Evolutionary conservation across 345 rosid genomes (phyloP).

Genomic region (Boechera divaricarpa): DNA sequence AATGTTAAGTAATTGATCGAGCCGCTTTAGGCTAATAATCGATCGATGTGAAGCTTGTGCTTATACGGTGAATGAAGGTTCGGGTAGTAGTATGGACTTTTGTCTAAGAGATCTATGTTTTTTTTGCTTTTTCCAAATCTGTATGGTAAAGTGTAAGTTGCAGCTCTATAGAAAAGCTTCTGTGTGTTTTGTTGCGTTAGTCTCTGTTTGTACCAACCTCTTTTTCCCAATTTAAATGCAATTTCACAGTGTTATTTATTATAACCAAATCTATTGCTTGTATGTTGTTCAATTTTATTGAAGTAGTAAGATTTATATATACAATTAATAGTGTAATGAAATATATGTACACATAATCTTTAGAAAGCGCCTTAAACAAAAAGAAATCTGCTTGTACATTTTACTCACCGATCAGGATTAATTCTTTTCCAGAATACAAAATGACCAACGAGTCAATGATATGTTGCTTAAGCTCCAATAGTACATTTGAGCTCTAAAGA

Average conservation of each 20-base stretch:
- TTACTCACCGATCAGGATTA: neutral
- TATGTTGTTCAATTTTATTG: neutral
- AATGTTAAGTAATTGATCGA: slow-evolving; percentile 1
- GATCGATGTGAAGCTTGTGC: neutral
- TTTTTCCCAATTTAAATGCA: neutral
- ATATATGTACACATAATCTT: neutral
- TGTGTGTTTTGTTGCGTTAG: slow-evolving; percentile 8
- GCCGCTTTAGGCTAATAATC: neutral
- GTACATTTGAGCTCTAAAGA: neutral
- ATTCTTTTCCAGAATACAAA: neutral
- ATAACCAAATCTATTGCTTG: no score
- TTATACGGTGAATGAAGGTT: neutral
- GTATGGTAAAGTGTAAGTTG: slow-evolving; percentile 17
- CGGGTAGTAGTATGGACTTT: neutral
- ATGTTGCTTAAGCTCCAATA: neutral
- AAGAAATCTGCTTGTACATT: neutral
- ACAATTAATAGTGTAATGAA: neutral
- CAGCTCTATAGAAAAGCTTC: slow-evolving; percentile 1
- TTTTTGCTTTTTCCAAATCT: slow-evolving; percentile 19
- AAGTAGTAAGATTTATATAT: neutral
- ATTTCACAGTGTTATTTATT: neutral
- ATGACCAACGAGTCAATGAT: neutral
- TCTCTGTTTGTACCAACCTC: slow-evolving; percentile 13
- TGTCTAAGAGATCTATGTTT: slow-evolving; percentile 4
- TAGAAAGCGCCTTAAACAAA: neutral